phyloP scores from a whole-genome alignment of 345 rosid genomes.

The Leavenworthia alabamica region DNA sequence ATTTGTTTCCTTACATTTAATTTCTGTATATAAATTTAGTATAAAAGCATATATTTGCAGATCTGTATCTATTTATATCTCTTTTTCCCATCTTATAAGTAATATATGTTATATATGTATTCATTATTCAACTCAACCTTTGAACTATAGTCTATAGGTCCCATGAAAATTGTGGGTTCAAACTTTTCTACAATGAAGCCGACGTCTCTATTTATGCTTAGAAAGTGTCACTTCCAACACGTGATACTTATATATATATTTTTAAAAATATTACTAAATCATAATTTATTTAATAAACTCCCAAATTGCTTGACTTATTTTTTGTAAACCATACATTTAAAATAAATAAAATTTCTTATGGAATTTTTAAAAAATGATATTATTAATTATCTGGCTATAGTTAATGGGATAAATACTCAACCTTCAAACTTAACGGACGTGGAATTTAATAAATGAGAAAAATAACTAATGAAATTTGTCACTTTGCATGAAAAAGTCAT shows the following conservation, averaged over 20 bases:
- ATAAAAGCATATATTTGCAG: background rate
- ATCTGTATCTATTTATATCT: background rate
- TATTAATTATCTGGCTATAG: background rate
- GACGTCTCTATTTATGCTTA: background rate
- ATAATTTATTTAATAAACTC: background rate
- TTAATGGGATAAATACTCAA: background rate
- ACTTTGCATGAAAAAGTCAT: no score
- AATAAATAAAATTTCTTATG: background rate
- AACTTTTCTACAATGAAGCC: background rate
- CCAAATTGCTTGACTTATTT: background rate
- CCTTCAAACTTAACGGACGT: background rate
- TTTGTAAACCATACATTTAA: background rate
- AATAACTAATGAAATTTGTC: background rate
- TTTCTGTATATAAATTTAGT: background rate
- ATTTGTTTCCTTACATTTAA: background rate
- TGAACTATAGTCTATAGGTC: background rate
- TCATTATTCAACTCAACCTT: background rate
- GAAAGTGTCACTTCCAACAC: background rate
- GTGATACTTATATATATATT: background rate
- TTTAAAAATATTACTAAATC: background rate
- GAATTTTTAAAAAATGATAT: no score
- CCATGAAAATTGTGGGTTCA: background rate
- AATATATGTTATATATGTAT: background rate
- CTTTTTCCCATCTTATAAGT: background rate
- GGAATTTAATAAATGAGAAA: background rate